Base-by-base conservation (phyloP, 805 yeast genomes). In the Saturnispora dispora region DNA sequence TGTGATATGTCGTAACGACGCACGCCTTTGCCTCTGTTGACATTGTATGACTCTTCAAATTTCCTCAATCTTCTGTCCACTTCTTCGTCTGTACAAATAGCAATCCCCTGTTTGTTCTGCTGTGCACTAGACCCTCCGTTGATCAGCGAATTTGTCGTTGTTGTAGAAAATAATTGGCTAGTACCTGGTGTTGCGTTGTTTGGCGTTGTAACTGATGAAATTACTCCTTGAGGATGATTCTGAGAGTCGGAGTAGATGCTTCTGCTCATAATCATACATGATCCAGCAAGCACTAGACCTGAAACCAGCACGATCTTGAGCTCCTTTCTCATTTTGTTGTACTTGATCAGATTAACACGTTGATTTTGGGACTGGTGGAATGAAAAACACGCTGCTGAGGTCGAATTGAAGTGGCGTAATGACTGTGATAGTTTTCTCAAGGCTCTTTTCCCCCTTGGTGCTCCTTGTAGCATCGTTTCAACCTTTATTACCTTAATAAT, bases 1-100 rank as follows among this genome's bases (percentile, higher is more conserved):
- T 93, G 99, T 37, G 93, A 78, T 27, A 88, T 77, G 64, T 93
- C 99, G 63, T 89, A 91, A 52, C 99, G 75, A 10, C 81, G 65
- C 18, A 93, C 91, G 20, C 98, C 98, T 54, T 85, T 83, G 11
- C 91, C 90, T 53, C 96, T 75, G 57, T 85, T 83, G 20, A 91
- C 91, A 33, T 71, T 64, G 60, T 83, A 87, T 55, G 91, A 81
- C 65, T 90, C 93, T 63, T 91, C 96, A 57, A 74, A 72, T 57
- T 81, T 81, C 53, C 90, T 77, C 56, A 90, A 72, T 53, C 78
- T 76, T 30, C 73, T 69, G 45, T 88, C 77, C 9, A 89, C 89
- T 60, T 88, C 90, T 30, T 78, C 83, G 25, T 84, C 89, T 22
- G 74, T 73, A 47, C 85, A 69, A 20, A 83, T 63, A 50, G 74